Evolutionary conservation across 1,139 yeast species (phyloP), one percentile per base, ranked within the genome.

Genomic region (Candida neerlandica): DNA sequence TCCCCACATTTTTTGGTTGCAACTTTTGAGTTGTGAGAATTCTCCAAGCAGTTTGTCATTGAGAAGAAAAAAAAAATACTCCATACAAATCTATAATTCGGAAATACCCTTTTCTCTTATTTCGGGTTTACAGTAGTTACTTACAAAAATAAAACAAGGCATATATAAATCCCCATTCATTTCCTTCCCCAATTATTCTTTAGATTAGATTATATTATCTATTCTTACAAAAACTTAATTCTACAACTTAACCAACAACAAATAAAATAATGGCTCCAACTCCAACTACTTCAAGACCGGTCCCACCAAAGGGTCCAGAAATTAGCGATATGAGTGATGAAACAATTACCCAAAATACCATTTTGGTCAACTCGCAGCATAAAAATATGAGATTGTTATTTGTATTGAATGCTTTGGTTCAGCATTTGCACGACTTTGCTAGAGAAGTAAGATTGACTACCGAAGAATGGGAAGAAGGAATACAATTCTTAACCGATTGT

Each of bases 341-440:
- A 21, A 66, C 63, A 48, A 66, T 65, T 54, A 66, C 70, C 6
- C 58, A 62, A 44, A 66, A 66, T 48, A 57, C 64, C 10, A 58
- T 60, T 38, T 56, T 62, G 46, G 60, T 66, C 52, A 65, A 64
- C 46, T 61, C 68, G 9, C 66, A 65, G 45, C 60, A 60, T 39
- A 51, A 54, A 18, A 57, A 65, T 39, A 55, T 56, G 44, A 55
- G 72, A 43, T 57, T 67, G 41, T 53, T 55, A 45, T 67, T 60
- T 45, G 51, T 67, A n/a, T 48, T 67, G 54, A 61, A 61, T 21
- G 52, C 62, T 27, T 55, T 66, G 15, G 66, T 67, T 6, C 61
- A 56, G 34, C 72, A 67, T 48, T 50, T 67, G 16, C 72, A 67
- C 50, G 70, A 66, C 45, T 67, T 67, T 54, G 70, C 72, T 15